Evolutionary conservation across 1,284 basidiomycete genomes (phyloP), one percentile per base, ranked within the genome.

Genomic region (Melampsora larici-populina): DNA sequence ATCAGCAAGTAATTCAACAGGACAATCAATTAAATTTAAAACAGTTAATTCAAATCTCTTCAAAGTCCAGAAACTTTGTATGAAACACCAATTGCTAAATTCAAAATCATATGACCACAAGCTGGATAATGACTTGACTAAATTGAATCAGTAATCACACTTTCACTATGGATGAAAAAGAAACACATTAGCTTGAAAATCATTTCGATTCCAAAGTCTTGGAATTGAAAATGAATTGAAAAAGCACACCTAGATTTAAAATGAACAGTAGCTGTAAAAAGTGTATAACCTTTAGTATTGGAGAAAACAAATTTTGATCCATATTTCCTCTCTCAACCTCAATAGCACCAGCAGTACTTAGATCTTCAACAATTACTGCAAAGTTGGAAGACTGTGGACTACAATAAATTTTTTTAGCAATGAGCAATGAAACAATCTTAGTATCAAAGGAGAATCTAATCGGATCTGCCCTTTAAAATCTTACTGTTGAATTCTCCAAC

Each of bases 251-350:
- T 64, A 62, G 66, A 67, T 29, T 31, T 43, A 36, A 75, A 75
- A 24, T 36, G 18, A 3, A 75, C 62, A 55, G 64, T 64, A 33
- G 65, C 64, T 1, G 62, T 0, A 40, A 75, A 75, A 24, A 64
- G 72, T 11, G 72, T 67, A 51, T 66, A 75, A 29, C 67, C 72
- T 26, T 75, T 67, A 2, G 26, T 75, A 40, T n/a, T 36, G 33
- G 36, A 6, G 29, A 8, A n/a, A 58, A 8, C 7, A 67, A 3
- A 26, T 43, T 11, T 15, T 40, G 24, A 49, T 24, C 15, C 6
- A 2, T 18, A 4, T 43, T 55, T 7, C 72, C 72, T 2, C 72
- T 26, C 11, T 26, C 72, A 29, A 75, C 64, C 17, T 75, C 63
- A 48, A 75, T 49, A 13, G 72, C 63, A 36, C 49, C 36, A 36